Base-by-base conservation (phyloP, 2,329 filamentous ascomycete genomes). In the Claviceps maximensis region DNA sequence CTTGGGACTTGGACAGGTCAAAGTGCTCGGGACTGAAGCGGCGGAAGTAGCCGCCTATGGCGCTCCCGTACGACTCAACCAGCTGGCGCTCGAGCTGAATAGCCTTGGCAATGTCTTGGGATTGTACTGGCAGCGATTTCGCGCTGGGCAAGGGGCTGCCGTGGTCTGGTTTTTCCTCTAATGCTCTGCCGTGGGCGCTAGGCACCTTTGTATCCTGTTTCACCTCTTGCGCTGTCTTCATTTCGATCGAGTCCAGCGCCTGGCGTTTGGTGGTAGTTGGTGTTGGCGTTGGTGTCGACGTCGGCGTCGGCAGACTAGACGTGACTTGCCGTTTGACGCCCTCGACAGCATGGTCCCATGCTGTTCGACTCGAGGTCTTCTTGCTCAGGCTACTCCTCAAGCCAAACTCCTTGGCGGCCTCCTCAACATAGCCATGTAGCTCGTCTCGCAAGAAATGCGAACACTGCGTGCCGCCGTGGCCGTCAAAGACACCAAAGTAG, bases 401-500 rank as follows among this genome's bases (percentile, higher is more conserved):
- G 56, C 86, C 84, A 63, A 97, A 95, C 19, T 83, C 75, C 53
- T 75, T 73, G 0, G 88, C 87, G 0, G 89, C 81, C 58, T 88
- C 78, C 68, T 98, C 91, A 38, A 98, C 83, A 65, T 96, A 97
- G 10, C 80, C 80, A 66, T 96, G 93, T 55, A 98, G 71, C 63
- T 86, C 81, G 55, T 96, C 87, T 54, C 83, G 78, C 59, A 97
- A 69, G 61, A 95, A 97, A 19, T 85, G 83, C 55, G 89, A 89
- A 67, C 93, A 97, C 66, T 95, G 87, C 21, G 74, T 79, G 21
- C 93, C 93, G 10, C 93, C 93, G 70, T 98, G 93, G 2, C 93
- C 93, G 68, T 98, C 93, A 63, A 97, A 98, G 1, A 97, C 83
- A 1, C 81, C 90, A 75, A 96, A 98, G 68, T 97, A 98, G 69